Conservation (phyloP, 2,329 filamentous ascomycete genomes). For the Lachnellula arida region DNA sequence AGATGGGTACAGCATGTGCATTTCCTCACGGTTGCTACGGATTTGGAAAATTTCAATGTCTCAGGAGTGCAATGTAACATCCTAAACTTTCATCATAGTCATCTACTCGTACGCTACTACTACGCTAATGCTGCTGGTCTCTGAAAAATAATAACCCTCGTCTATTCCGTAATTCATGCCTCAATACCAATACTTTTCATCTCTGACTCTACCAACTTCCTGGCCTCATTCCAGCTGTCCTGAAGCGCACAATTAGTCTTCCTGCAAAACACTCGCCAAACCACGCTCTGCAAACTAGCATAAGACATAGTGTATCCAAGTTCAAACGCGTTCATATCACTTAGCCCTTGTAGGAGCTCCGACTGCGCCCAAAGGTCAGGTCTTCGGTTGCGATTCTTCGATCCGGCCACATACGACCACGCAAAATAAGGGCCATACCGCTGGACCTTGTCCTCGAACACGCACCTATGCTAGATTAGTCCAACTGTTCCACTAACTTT, state of each 20-base stretch:
- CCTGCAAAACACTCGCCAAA: constrained; percentile 22
- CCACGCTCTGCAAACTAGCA: constrained; percentile 27
- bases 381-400: background rate
- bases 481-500: too few relatives aligned
- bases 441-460: constrained; percentile 25
- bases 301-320: constrained; percentile 25
- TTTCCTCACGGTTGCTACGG: too few relatives aligned
- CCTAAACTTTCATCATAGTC: too few relatives aligned
- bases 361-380: constrained; percentile 18
- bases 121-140: too few relatives aligned
- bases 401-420: constrained; percentile 18
- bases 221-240: constrained; percentile 21
- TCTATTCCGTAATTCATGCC: constrained; percentile 1
- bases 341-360: constrained; percentile 20
- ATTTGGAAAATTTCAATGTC: too few relatives aligned
- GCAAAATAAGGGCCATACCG: constrained; percentile 26
- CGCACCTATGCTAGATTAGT: constrained; percentile 11
- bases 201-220: constrained; percentile 17
- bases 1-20: background rate
- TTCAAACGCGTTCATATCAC: constrained; percentile 26
- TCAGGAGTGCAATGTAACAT: too few relatives aligned
- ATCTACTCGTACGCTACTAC: too few relatives aligned
- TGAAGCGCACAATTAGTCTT: constrained; percentile 15
- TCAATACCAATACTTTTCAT: constrained; percentile 8
- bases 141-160: too few relatives aligned